These are phyloP conservation scores for Wickerhamia fluorescens DNA, from an alignment of 805 yeast genomes.

Conservation along the genomic window DNA sequence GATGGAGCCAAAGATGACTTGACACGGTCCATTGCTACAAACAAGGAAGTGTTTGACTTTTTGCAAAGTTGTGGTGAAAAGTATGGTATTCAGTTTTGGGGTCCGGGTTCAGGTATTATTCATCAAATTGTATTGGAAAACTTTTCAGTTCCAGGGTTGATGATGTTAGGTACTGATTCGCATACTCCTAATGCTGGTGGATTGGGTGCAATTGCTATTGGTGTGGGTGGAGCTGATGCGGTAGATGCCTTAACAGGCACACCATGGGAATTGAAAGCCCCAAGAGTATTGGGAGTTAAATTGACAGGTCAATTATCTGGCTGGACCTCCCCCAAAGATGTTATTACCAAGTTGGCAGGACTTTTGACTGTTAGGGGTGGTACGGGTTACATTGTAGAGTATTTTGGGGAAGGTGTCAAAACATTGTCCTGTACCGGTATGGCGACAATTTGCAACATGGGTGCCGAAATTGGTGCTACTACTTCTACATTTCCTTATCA, in stretches of 20 bases:
- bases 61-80: slow-evolving; percentile 87
- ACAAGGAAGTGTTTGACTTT: slow-evolving; percentile 94
- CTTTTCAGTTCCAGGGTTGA: slow-evolving; percentile 92
- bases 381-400: slow-evolving; percentile 94
- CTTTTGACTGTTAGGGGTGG: slow-evolving; percentile 96
- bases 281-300: slow-evolving; percentile 91
- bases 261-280: slow-evolving; percentile 98
- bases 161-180: slow-evolving; percentile 98
- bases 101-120: slow-evolving; percentile 98
- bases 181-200: slow-evolving; percentile 99
- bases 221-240: slow-evolving; percentile 99
- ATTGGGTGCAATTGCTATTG: slow-evolving; percentile 95
- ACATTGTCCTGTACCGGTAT: slow-evolving; percentile 95
- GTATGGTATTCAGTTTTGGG: slow-evolving; percentile 98
- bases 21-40: slow-evolving; percentile 70
- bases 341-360: slow-evolving; percentile 89
- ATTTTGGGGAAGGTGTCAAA: slow-evolving; percentile 92
- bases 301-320: slow-evolving; percentile 87
- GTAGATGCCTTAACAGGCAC: slow-evolving; percentile 92
- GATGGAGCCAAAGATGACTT: slow-evolving; percentile 86
- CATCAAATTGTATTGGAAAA: slow-evolving; percentile 97
- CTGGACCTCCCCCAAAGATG: slow-evolving; percentile 97
- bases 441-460: slow-evolving; percentile 99
- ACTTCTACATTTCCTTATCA: slow-evolving; percentile 97
- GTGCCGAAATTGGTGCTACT: slow-evolving; percentile 99